phyloP scores from a whole-genome alignment of 768 basidiomycete genomes.

The Daedaleopsis nitida region DNA sequence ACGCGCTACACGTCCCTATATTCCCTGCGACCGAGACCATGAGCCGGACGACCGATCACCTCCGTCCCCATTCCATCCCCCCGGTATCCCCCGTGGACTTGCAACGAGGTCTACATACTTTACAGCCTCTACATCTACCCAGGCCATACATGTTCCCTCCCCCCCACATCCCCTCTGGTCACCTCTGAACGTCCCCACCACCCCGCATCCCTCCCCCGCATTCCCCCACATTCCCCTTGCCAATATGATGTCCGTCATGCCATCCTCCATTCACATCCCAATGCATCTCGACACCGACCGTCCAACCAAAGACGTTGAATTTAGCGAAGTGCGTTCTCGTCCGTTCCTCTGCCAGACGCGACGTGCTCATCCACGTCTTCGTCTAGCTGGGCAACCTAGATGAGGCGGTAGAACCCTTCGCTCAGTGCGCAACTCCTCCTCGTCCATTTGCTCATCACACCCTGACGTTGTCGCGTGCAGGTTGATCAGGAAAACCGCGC shows the following conservation, averaged over 20 bases:
- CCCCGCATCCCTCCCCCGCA: conserved; percentile 10
- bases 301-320: conserved; percentile 27
- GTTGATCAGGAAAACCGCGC: conserved; percentile 49
- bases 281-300: conserved; percentile 27
- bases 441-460: neutral
- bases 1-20: conserved; percentile 17
- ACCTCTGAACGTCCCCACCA: conserved; percentile 6
- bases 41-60: conserved; percentile 24
- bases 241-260: conserved; percentile 35
- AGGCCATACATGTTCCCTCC: conserved; percentile 15
- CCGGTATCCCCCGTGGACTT: conserved; percentile 31
- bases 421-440: conserved; percentile 45
- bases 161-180: conserved; percentile 10
- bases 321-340: conserved; percentile 39
- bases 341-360: conserved; percentile 1
- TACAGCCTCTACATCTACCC: conserved; percentile 10
- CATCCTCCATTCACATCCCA: conserved; percentile 27
- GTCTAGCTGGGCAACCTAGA: conserved; percentile 50
- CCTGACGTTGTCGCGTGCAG: conserved; percentile 32
- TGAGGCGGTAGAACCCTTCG: conserved; percentile 64
- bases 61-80: conserved; percentile 22
- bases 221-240: conserved; percentile 3
- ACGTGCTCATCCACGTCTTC: conserved; percentile 13
- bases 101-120: conserved; percentile 31
- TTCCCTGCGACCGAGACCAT: conserved; percentile 23